Conservation (phyloP, 2,329 filamentous ascomycete genomes). For the Epichloe typhina region DNA sequence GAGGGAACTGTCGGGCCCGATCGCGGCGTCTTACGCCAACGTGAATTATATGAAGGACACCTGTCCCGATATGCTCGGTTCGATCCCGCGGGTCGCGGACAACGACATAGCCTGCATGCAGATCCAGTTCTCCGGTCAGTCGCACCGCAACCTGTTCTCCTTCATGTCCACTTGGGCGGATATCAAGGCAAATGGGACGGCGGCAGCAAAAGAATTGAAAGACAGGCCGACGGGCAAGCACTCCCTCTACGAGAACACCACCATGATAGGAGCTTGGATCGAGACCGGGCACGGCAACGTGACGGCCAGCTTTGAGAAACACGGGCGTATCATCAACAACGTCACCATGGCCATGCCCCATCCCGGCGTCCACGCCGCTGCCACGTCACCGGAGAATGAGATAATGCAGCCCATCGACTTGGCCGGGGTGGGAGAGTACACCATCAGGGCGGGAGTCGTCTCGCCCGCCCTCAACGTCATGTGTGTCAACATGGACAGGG, state of each 20-base stretch:
- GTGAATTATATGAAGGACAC: slow-evolving; percentile 35
- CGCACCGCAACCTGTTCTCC: slow-evolving; percentile 55
- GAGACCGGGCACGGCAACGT: slow-evolving; percentile 40
- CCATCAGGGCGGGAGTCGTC: slow-evolving; percentile 52
- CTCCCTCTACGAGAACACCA: slow-evolving; percentile 59
- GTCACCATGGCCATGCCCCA: slow-evolving; percentile 70
- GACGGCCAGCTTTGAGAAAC: slow-evolving; percentile 30
- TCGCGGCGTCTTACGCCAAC: slow-evolving; percentile 53
- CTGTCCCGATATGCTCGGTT: slow-evolving; percentile 49
- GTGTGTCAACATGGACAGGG: slow-evolving; percentile 50
- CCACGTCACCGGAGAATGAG: slow-evolving; percentile 43
- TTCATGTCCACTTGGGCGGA: slow-evolving; percentile 45
- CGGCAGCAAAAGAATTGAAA: slow-evolving; percentile 24
- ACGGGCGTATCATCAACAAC: slow-evolving; percentile 55
- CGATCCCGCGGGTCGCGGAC: slow-evolving; percentile 24
- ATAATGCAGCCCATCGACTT: slow-evolving; percentile 58
- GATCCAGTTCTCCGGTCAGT: slow-evolving; percentile 55
- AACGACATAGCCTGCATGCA: slow-evolving; percentile 46
- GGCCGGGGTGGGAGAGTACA: slow-evolving; percentile 55
- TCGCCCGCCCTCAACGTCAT: slow-evolving; percentile 60
- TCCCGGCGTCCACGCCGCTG: slow-evolving; percentile 50
- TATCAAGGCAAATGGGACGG: slow-evolving; percentile 30
- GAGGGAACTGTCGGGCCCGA: slow-evolving; percentile 38
- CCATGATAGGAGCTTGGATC: slow-evolving; percentile 57
- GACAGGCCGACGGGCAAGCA: slow-evolving; percentile 47